Conservation (phyloP, 768 basidiomycete genomes). For the Russula vinacea region DNA sequence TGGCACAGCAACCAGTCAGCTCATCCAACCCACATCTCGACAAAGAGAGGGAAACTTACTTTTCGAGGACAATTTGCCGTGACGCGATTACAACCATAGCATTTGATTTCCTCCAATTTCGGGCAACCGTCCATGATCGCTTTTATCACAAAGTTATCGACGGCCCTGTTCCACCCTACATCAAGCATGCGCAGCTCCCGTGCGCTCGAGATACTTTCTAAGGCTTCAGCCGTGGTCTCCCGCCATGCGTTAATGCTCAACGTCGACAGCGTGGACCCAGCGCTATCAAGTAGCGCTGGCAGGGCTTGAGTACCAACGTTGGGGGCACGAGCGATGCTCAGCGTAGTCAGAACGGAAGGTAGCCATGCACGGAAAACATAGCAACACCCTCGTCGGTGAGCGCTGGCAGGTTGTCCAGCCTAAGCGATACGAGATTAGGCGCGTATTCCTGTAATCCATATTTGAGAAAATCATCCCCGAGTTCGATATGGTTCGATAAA, state of each 20-base stretch:
- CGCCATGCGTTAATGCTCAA: constrained; percentile 81
- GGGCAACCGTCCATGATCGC: constrained; percentile 51
- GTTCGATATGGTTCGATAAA: constrained; percentile 62
- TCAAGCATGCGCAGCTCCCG: constrained; percentile 58
- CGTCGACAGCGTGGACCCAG: constrained; percentile 51
- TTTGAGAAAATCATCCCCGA: constrained; percentile 59
- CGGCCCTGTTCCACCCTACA: constrained; percentile 78
- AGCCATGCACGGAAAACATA: constrained; percentile 62
- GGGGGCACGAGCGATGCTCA: constrained; percentile 25
- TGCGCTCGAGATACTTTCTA: constrained; percentile 41
- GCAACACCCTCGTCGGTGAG: constrained; percentile 71
- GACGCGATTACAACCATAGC: constrained; percentile 55
- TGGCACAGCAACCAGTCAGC: constrained; percentile 1
- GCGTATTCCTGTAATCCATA: constrained; percentile 56
- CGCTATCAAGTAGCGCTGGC: constrained; percentile 55
- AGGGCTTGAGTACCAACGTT: constrained; percentile 38
- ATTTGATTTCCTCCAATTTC: constrained; percentile 45
- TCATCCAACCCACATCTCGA: neutral
- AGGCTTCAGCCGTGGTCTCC: constrained; percentile 48
- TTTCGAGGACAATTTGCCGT: constrained; percentile 47
- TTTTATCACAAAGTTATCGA: constrained; percentile 82
- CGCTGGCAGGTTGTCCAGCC: constrained; percentile 52
- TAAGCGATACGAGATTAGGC: constrained; percentile 49
- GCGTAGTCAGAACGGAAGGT: constrained; percentile 39
- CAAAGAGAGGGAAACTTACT: constrained; percentile 37